Percentiles rank a stretch among this genome's conserved stretches.
Conservation (phyloP, 768 basidiomycete genomes). For the Multifurca ochricompacta region DNA sequence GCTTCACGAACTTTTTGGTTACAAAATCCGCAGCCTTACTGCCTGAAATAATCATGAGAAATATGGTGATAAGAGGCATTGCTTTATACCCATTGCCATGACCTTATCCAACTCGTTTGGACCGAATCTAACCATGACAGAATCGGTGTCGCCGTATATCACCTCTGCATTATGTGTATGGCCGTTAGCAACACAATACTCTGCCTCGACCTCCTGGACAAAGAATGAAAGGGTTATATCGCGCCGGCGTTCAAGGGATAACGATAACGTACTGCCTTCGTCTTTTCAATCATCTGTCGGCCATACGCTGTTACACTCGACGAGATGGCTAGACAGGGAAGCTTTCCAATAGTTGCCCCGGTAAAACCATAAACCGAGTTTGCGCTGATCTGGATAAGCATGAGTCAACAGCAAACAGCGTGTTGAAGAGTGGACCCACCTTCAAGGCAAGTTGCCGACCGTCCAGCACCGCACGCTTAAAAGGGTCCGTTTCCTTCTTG, state of each 20-base stretch:
- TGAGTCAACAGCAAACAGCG: not conserved
- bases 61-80: not conserved
- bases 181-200: constrained; percentile 81
- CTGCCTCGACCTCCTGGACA: constrained; percentile 74
- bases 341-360: constrained; percentile 93
- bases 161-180: constrained; percentile 83
- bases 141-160: constrained; percentile 98
- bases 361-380: constrained; percentile 99
- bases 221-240: not conserved
- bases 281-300: constrained; percentile 98
- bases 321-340: constrained; percentile 93
- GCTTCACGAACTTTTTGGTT: constrained; percentile 83
- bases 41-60: constrained; percentile 39
- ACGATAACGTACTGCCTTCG: constrained; percentile 78
- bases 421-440: constrained; percentile 34
- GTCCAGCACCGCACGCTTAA: constrained; percentile 94
- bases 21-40: constrained; percentile 90
- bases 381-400: constrained; percentile 72
- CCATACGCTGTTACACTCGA: constrained; percentile 95
- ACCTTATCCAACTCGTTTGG: constrained; percentile 78
- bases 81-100: constrained; percentile 75
- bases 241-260: not conserved
- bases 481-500: constrained; percentile 95
- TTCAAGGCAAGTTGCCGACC: constrained; percentile 96
- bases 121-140: constrained; percentile 97